phyloP scores from a whole-genome alignment of 257 asterid genomes.

The Solanum chilense region DNA sequence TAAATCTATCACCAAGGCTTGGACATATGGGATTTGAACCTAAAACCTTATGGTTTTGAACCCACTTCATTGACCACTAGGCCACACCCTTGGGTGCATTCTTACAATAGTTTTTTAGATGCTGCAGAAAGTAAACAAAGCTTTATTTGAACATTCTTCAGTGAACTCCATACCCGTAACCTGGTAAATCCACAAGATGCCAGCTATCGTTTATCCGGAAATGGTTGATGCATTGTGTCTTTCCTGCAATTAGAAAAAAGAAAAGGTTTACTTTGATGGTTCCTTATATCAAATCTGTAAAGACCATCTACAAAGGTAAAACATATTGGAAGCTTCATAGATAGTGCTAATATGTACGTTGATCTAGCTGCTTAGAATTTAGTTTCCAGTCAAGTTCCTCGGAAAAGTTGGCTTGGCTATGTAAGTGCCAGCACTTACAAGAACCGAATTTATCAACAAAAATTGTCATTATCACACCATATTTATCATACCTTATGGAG shows the following conservation, averaged over 20 bases:
- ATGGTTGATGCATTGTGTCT: constrained; percentile 98
- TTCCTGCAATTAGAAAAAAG: constrained; percentile 51
- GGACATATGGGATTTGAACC: neutral
- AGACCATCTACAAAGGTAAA: neutral
- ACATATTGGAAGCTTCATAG: neutral
- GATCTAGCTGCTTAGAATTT: neutral
- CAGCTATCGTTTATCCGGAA: constrained; percentile 80
- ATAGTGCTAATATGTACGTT: neutral
- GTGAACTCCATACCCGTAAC: constrained; percentile 64
- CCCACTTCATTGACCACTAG: neutral
- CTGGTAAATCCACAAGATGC: constrained; percentile 98
- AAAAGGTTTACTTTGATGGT: neutral
- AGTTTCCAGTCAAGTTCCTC: neutral
- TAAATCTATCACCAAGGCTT: neutral
- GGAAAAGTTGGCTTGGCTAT: neutral
- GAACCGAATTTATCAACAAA: neutral
- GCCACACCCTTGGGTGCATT: neutral
- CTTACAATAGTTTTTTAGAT: neutral
- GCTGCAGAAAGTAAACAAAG: neutral
- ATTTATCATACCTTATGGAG: neutral
- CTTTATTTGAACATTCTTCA: neutral
- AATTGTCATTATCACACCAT: neutral
- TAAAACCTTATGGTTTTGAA: neutral
- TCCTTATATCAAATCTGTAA: neutral
- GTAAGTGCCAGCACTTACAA: neutral